phyloP scores from a whole-genome alignment of 2,329 filamentous ascomycete genomes.

The Phoma herbarum region DNA sequence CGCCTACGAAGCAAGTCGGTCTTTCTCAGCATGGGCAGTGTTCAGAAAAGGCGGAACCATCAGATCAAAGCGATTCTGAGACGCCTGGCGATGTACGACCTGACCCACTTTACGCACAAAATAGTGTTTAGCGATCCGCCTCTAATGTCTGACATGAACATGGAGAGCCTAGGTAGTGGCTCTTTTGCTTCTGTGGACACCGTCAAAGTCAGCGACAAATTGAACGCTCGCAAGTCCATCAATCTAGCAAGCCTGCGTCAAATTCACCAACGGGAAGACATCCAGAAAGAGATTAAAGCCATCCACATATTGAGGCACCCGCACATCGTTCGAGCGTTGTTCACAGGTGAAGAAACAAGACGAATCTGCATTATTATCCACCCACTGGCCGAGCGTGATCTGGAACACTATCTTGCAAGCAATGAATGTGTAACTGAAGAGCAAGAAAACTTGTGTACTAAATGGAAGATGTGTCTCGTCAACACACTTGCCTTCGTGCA shows the following conservation, averaged over 20 bases:
- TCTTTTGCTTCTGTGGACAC: background rate
- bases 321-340: background rate
- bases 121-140: background rate
- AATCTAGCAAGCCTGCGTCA: background rate
- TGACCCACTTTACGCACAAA: conserved; percentile 1
- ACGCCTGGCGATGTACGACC: background rate
- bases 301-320: conserved; percentile 2
- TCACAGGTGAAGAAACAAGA: conserved; percentile 2
- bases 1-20: conserved; percentile 3
- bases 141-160: background rate
- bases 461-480: conserved; percentile 17
- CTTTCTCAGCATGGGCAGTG: background rate
- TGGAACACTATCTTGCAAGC: background rate
- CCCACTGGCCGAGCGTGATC: conserved; percentile 2
- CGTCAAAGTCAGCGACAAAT: background rate
- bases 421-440: background rate
- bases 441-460: background rate
- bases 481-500: conserved; percentile 26
- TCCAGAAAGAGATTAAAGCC: conserved; percentile 1
- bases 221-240: conserved; percentile 8
- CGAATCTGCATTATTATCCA: conserved; percentile 4
- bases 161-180: background rate
- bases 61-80: background rate
- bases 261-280: background rate
- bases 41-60: background rate